Conservation (phyloP, 495 filamentous ascomycete species). For the Neurospora tetraspora region DNA sequence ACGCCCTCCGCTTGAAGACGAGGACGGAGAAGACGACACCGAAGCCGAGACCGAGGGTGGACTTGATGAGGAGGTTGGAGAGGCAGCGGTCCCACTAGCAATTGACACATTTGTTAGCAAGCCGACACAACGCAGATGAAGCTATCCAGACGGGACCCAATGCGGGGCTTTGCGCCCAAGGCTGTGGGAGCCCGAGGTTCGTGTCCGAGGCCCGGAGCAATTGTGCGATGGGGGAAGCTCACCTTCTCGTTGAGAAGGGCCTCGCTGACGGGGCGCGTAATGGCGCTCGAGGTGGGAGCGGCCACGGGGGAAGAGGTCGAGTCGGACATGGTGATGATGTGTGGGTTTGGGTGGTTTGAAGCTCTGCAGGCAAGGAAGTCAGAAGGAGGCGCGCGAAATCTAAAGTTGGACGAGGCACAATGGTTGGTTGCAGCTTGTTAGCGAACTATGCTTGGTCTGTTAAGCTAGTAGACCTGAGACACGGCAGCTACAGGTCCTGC, state of each 20-base stretch:
- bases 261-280: conserved; percentile 75
- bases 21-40: conserved; percentile 97
- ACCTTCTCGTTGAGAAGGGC: conserved; percentile 95
- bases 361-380: background rate
- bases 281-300: conserved; percentile 23
- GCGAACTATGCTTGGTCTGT: background rate
- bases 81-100: conserved; percentile 93
- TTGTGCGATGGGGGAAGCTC: conserved; percentile 13
- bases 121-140: background rate
- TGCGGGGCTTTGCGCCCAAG: conserved; percentile 1
- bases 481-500: background rate
- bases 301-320: conserved; percentile 16
- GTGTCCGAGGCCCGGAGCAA: background rate
- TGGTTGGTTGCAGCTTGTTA: background rate
- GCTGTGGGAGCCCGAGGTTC: background rate
- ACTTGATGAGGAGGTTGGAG: conserved; percentile 92
- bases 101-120: conserved; percentile 3
- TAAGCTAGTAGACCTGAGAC: background rate
- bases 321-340: conserved; percentile 30
- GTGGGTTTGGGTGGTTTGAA: background rate
- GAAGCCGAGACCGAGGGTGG: conserved; percentile 84
- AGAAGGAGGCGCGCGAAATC: background rate
- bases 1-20: conserved; percentile 92
- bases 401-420: background rate
- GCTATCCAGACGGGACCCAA: background rate